These are phyloP conservation scores for Trichoderma gracile DNA, from an alignment of 2,329 filamentous ascomycete genomes.

Conservation along the genomic window DNA sequence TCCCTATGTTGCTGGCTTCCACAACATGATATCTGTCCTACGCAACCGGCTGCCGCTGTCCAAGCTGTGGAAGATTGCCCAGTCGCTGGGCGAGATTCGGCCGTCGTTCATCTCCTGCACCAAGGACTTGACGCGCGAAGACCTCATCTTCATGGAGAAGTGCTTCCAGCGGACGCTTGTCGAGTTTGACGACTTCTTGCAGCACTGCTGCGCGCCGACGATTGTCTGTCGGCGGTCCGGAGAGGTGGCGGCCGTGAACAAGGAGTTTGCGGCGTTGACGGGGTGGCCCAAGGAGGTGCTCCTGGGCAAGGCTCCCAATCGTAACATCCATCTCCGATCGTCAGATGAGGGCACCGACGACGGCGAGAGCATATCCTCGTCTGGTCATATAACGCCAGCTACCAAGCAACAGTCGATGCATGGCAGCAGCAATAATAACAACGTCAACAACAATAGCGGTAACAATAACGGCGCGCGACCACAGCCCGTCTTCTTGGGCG, in stretches of 20 bases:
- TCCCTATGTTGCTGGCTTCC: constrained; percentile 85
- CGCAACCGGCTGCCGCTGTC: constrained; percentile 74
- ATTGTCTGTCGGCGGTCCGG: constrained; percentile 90
- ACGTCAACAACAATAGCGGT: constrained; percentile 42
- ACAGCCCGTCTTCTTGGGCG: constrained; percentile 85
- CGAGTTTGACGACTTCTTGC: constrained; percentile 91
- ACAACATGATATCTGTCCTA: constrained; percentile 79
- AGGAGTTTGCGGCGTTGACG: constrained; percentile 93
- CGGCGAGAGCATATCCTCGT: constrained; percentile 35
- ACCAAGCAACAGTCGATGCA: constrained; percentile 49
- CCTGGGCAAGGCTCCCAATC: constrained; percentile 81
- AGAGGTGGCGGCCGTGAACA: constrained; percentile 92
- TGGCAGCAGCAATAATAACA: constrained; percentile 39
- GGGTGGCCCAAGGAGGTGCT: constrained; percentile 92
- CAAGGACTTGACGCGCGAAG: constrained; percentile 81
- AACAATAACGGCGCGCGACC: constrained; percentile 54
- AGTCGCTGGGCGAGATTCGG: constrained; percentile 83
- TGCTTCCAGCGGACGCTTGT: constrained; percentile 90
- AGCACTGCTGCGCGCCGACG: constrained; percentile 83
- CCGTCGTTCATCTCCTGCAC: constrained; percentile 93
- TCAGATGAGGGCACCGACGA: constrained; percentile 39
- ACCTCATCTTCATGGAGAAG: constrained; percentile 97
- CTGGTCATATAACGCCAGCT: constrained; percentile 50
- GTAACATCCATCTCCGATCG: constrained; percentile 75
- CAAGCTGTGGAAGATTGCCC: constrained; percentile 80